Base-by-base conservation (phyloP, 2,329 filamentous ascomycete genomes). In the Aschersonia sp. region DNA sequence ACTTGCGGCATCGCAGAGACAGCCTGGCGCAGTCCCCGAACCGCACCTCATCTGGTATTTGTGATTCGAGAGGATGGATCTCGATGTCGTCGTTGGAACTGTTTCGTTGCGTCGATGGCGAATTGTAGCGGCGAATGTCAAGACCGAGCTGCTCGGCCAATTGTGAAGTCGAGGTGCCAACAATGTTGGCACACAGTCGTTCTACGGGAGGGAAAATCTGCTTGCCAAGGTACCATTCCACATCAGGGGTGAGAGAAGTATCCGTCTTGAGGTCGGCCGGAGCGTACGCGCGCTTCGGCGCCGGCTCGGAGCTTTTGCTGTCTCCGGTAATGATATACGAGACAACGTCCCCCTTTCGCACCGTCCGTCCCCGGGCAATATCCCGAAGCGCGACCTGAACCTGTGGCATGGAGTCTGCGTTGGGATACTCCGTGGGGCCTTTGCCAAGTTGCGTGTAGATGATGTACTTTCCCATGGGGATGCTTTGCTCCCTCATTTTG, bases 391-490 rank as follows among this genome's bases (percentile, higher is more conserved):
- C 92, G 6, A 98, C 92, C 62, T 98, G 92, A 1, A 95, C 90
- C 49, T 95, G 90, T 4, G 92, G 92, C 92, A 98, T 97, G 41
- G 81, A 85, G 61, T 90, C 87, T 47, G 83, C 85, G 60, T 95
- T 95, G 47, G 90, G 90, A 58, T 98, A 98, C 53, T 97, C 89
- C 52, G 83, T 83, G 2, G 92, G 92, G 35, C 83, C 78, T 63
- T 98, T 98, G 55, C 92, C 92, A 48, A 98, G 84, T 72, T 97
- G 94, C 6, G 90, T 97, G 66, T 87, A 95, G 62, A 98, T 98
- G 57, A 89, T 94, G 68, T 97, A 98, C 69, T 95, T 95, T 56
- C 83, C 79, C 4, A 77, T 69, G 0, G 87, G 84, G 43, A 95
- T 73, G 9, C 72, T 66, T 54, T 81, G 81, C 54, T 86, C 83